Base-by-base conservation (phyloP, 352 stramenopile species). In the Pythium guiyangense region DNA sequence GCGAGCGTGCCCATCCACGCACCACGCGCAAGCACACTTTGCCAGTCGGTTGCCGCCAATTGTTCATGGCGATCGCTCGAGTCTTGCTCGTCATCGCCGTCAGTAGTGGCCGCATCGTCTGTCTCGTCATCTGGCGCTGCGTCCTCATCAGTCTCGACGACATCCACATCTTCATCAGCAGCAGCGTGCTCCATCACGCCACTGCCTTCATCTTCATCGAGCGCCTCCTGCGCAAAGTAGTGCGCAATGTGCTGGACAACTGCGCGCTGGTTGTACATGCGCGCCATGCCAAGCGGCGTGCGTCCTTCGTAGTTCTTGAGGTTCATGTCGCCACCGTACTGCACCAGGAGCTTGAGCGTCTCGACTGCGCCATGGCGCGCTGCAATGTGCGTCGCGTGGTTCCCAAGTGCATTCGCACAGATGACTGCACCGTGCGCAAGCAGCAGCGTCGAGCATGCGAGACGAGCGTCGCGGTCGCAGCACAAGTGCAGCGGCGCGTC, bases 261-360 rank as follows among this genome's bases (percentile, higher is more conserved):
- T 0, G 45, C 52, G 46, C 62, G 61, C 52, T 90, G 82, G 37
- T 72, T 35, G 35, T 79, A 63, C 81, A 95, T 92, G 3, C 84
- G 74, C 5, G 84, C 84, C 62, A 91, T 75, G 9, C 82, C 86
- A 1, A 94, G 55, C 3, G 84, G 79, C 6, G 84, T 94, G 48
- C 85, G 88, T 2, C 83, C 81, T 10, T 83, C 73, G 31, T 90
- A 95, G 46, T 95, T 95, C 44, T 86, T 88, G 6, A 90, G 56
- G 52, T 92, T 95, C 74, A 95, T 90, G 40, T 92, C 84, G 3
- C 76, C 76, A 12, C 79, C 73, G 46, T 94, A 95, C 25, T 92
- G 76, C 1, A 94, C 59, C 3, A 94, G 73, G 25, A 94, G 44
- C 44, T 77, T 70, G 18, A 92, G 67, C 6, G 80, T 93, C 4